Evolutionary conservation across 306 rosid genomes (phyloP).

Genomic region (Trifolium subterraneum): DNA sequence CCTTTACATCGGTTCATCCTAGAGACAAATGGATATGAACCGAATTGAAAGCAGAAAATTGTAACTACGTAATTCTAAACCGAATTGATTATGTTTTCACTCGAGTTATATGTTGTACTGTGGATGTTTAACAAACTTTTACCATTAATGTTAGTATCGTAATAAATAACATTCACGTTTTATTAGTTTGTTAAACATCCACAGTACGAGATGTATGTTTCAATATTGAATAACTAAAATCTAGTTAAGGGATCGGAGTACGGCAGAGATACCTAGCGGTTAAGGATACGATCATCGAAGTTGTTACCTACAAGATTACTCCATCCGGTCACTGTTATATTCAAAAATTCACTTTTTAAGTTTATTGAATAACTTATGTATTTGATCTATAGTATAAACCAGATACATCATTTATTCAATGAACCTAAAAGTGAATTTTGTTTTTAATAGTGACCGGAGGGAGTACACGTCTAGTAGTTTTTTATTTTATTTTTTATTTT

Average conservation of each 20-base stretch:
- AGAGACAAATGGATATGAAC: neutral
- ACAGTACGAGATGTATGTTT: neutral
- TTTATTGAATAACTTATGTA: no score
- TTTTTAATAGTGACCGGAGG: no score
- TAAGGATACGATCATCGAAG: neutral
- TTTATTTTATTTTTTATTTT: constrained; percentile 11
- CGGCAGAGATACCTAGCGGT: neutral
- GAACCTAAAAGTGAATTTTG: no score
- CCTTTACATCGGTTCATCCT: neutral
- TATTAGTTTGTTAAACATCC: neutral
- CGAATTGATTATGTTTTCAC: constrained; percentile 26
- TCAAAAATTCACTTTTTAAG: no score
- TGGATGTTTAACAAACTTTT: constrained; percentile 40
- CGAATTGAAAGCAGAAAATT: neutral
- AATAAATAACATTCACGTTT: neutral
- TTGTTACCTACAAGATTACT: neutral
- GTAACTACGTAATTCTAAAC: neutral
- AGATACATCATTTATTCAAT: no score
- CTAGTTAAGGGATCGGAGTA: neutral
- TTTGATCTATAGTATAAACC: no score
- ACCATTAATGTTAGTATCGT: neutral
- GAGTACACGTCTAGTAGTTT: constrained; percentile 36
- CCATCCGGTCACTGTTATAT: no score
- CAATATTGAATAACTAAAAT: no score
- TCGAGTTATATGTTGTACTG: constrained; percentile 1